phyloP scores from a whole-genome alignment of 441 rosid species.

The Isatis lusitanica region DNA sequence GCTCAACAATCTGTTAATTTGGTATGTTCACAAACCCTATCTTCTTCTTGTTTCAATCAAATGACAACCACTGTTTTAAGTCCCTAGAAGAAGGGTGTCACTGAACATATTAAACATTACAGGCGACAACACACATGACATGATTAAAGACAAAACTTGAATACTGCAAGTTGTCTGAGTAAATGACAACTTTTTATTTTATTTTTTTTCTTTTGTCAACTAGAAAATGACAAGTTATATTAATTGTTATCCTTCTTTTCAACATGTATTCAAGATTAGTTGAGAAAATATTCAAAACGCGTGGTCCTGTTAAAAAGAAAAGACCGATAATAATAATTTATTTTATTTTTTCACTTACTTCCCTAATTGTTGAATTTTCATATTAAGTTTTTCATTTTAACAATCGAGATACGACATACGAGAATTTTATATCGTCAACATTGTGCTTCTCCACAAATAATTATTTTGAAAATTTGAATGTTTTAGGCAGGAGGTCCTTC shows the following conservation, averaged over 20 bases:
- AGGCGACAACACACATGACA: neutral
- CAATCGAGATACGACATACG: neutral
- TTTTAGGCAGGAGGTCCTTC: slow-evolving; percentile 49
- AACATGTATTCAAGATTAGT: neutral
- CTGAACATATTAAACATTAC: neutral
- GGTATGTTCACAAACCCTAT: slow-evolving; percentile 26
- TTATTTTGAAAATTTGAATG: neutral
- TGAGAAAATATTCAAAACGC: neutral
- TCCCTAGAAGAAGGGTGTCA: neutral
- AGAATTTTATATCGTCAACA: neutral
- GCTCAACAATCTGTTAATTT: slow-evolving; percentile 42
- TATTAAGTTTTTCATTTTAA: neutral
- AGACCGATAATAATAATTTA: neutral
- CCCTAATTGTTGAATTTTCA: neutral
- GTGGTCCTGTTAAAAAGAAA: neutral
- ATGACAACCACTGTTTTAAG: neutral
- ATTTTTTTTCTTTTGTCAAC: no score
- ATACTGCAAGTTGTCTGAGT: neutral
- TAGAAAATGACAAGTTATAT: neutral
- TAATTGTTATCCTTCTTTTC: neutral
- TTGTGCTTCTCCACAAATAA: neutral
- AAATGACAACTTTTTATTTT: neutral
- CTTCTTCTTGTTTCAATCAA: no score
- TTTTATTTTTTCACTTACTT: neutral
- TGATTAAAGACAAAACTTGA: neutral